A percentile compares a stretch with the other conserved stretches of the same genome.
These are phyloP conservation scores for Heterococcus sp. DNA, from an alignment of 108 stramenopile genomes.

Conservation along the genomic window DNA sequence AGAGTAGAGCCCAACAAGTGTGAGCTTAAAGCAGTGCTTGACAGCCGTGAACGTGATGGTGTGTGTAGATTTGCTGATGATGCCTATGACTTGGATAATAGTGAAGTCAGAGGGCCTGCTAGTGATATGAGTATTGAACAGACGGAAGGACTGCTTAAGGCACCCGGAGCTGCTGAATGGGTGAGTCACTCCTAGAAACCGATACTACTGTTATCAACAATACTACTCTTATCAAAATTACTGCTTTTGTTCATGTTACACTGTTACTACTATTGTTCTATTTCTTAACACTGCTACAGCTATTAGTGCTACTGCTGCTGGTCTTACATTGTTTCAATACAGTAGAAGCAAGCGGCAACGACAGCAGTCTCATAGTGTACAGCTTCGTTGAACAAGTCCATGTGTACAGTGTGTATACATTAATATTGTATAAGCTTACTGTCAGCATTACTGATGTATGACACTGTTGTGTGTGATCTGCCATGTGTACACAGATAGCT, in stretches of 20 bases:
- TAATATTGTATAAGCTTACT: no score
- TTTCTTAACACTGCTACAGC: neutral
- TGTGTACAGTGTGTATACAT: no score
- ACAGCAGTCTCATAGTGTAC: no score
- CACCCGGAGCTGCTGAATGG: neutral
- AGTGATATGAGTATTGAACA: slow-evolving; percentile 10
- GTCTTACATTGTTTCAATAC: no score
- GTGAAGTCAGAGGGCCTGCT: no score
- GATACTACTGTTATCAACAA: no score
- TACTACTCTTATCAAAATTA: no score
- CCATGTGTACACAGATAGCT: neutral
- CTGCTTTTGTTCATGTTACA: neutral
- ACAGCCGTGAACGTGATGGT: neutral
- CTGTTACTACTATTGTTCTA: no score
- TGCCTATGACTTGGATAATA: no score
- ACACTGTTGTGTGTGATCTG: neutral
- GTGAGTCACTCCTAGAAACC: neutral
- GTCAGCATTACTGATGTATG: neutral
- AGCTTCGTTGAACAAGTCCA: no score
- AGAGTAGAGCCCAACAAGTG: neutral
- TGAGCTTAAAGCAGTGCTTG: slow-evolving; percentile 1
- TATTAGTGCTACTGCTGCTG: no score
- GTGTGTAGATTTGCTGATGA: neutral
- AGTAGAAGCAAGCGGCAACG: no score
- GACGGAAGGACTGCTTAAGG: slow-evolving; percentile 38